Evolutionary conservation across 305 asterid genomes (phyloP), one percentile per base, ranked within the genome.

Genomic region (Fraxinus dipetala): DNA sequence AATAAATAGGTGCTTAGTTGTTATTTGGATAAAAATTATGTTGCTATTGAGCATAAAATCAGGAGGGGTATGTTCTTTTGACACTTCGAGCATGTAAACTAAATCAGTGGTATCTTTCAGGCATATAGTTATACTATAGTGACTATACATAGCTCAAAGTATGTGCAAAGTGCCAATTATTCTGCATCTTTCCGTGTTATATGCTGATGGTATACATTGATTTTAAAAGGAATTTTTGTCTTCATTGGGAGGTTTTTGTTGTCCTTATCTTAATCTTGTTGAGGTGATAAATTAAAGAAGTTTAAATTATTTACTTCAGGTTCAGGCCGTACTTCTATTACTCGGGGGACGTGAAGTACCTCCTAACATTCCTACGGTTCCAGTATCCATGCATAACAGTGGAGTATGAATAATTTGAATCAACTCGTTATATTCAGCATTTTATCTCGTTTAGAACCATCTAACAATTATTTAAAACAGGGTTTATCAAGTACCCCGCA

Each of bases 271-370:
- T 20, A 35, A 5, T 32, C 69, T 70, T 63, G 11, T 16, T 59
- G 18, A 20, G 35, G 45, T 51, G 76, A 70, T 54, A 67, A 69
- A 76, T 78, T 26, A 70, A 54, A 24, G 22, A 69, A 43, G 79
- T 65, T 82, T 77, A 48, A 75, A 83, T 65, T 80, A 81, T 56
- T 67, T 63, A 40, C 32, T 85, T 84, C 89, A 93, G 97, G 97
- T 92, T 85, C 97, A 92, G 87, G 97, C 95, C 48, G 96, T 91
- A 61, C 93, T 93, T 72, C 88, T 93, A 76, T 87, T 90, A 56
- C 75, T 90, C 75, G 93, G 91, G 76, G 91, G 93, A 56, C 89
- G 88, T 81, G 93, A 90, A 88, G 79, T 87, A 78, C 90, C 93
- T 72, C 86, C 83, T 36, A 88, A 83, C 78, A 35, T 85, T 74